Evolutionary conservation across 371 early-diverging fungal genomes (phyloP).

Genomic region (Dichotomocladium elegans): DNA sequence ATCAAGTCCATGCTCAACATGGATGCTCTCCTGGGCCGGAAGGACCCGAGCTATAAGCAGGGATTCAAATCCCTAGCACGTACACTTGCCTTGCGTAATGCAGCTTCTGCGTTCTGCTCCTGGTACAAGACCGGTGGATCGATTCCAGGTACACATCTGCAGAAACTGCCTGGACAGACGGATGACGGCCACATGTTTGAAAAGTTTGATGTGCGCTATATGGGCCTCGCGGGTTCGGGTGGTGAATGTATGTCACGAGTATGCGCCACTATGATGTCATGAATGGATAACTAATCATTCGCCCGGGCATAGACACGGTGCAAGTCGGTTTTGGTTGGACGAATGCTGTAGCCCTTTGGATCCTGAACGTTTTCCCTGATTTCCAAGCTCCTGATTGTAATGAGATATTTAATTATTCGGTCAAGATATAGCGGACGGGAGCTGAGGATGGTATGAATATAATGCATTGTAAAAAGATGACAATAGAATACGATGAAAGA

Average conservation of each 20-base stretch:
- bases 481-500: background rate
- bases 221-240: slow-evolving; percentile 67
- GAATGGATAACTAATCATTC: background rate
- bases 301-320: slow-evolving; percentile 37
- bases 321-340: slow-evolving; percentile 96
- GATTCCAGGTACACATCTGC: slow-evolving; percentile 27
- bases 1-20: slow-evolving; percentile 47
- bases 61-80: slow-evolving; percentile 24
- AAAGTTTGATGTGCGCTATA: slow-evolving; percentile 63
- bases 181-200: slow-evolving; percentile 74
- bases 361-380: slow-evolving; percentile 50
- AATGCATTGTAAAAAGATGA: background rate
- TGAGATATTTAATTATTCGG: slow-evolving; percentile 2
- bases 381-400: slow-evolving; percentile 38
- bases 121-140: slow-evolving; percentile 72
- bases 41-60: background rate
- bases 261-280: no score
- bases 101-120: slow-evolving; percentile 62
- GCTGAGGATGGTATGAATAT: slow-evolving; percentile 1
- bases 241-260: slow-evolving; percentile 82
- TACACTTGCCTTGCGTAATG: slow-evolving; percentile 58
- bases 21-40: slow-evolving; percentile 13
- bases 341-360: slow-evolving; percentile 76
- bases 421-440: background rate
- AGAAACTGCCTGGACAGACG: slow-evolving; percentile 14